Base-by-base conservation (phyloP, 495 filamentous ascomycete genomes). In the Lepraria neglecta region DNA sequence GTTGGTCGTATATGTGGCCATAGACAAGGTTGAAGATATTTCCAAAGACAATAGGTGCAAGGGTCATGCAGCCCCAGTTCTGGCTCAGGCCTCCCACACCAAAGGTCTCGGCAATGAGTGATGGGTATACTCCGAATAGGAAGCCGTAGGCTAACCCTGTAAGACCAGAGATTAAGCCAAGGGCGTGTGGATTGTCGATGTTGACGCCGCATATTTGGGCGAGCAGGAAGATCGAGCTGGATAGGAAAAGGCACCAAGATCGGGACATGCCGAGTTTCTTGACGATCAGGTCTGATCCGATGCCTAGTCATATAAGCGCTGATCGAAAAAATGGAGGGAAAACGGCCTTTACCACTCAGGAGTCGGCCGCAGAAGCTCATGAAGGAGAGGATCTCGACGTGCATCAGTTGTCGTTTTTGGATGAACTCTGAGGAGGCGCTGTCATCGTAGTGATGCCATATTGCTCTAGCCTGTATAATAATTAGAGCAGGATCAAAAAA, bases 1-100 rank as follows among this genome's bases (percentile, higher is more conserved):
- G 91, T 19, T 73, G 73, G 71, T 98, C 92, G 70, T 88, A 95
- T 9, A 97, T 82, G 38, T 70, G 69, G 53, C 89, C 89, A 70
- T 97, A 98, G 48, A 90, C 80, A 4, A 97, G 73, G 72, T 97
- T 97, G 76, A 97, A 97, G 35, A 96, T 73, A 60, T 97, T 95
- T 45, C 89, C 89, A 19, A 84, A 89, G 55, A 96, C 74, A 6
- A 95, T 87, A 0, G 92, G 91, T 14, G 87, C 83, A 19, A 97
- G 75, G 0, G 88, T 97, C 88, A 98, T 96, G 65, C 84, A 86
- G 38, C 94, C 94, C 90, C 92, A 98, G 72, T 95, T 95, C 71
- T 89, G 87, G 65, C 82, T 87, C 21, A 98, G 77, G n/a, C 94
- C 92, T 62, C 83, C 78, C 43, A 96, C 84, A 31, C 95, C 94